Conservation (phyloP, 805 yeast species). For the Ogataea sp. region DNA sequence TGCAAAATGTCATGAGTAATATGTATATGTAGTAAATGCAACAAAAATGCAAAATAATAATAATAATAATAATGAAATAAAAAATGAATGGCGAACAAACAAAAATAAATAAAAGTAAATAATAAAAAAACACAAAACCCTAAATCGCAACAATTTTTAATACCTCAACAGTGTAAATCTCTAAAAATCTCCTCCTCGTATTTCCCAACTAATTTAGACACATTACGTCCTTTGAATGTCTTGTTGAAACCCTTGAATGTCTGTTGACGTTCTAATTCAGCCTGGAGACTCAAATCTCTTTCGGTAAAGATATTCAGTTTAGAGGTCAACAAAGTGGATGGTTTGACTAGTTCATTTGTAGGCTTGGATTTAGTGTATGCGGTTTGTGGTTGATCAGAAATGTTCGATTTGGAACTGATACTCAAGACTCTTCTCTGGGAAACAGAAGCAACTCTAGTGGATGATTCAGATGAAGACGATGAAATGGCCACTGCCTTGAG, state of each 20-base stretch:
- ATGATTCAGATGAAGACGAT: not conserved
- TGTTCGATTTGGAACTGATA: not conserved
- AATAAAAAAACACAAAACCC: too few species aligned
- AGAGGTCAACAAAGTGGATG: conserved; percentile 15
- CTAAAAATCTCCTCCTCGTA: conserved; percentile 37
- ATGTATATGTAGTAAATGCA: not conserved
- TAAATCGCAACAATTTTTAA: too few species aligned
- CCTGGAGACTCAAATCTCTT: conserved; percentile 18
- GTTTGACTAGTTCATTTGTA: conserved; percentile 15
- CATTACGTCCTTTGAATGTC: conserved; percentile 40
- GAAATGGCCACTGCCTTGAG: not conserved
- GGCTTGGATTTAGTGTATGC: too few species aligned
- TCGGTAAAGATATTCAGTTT: conserved; percentile 24
- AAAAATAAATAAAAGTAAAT: too few species aligned
- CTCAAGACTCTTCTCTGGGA: not conserved
- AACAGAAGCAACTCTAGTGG: not conserved
- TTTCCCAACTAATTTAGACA: conserved; percentile 39
- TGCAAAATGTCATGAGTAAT: not conserved
- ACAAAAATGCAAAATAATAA: not conserved
- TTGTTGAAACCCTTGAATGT: conserved; percentile 1
- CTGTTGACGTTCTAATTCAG: conserved; percentile 3
- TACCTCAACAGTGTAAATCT: too few species aligned
- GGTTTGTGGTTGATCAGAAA: not conserved
- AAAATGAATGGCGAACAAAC: too few species aligned
- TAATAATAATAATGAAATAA: too few species aligned